Evolutionary conservation across 2,329 filamentous ascomycete species (phyloP).

Genomic region (Aspergillus sp.): DNA sequence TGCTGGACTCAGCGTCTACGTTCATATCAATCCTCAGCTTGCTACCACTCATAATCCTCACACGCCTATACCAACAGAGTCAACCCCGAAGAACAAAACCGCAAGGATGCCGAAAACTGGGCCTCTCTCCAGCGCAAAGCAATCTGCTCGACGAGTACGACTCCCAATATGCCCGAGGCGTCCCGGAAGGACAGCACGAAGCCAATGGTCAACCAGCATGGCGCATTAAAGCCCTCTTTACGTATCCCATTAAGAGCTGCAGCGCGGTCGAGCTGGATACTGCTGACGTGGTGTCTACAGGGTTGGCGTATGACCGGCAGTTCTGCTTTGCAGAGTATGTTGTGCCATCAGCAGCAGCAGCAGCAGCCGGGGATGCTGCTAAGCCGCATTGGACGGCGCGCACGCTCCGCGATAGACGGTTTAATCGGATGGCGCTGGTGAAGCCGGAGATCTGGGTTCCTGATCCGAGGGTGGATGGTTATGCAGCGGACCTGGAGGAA

Average conservation of each 20-base stretch:
- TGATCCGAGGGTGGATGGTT: constrained; percentile 37
- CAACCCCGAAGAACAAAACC: constrained; percentile 16
- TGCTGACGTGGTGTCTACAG: constrained; percentile 57
- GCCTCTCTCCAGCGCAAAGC: constrained; percentile 37
- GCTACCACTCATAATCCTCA: neutral
- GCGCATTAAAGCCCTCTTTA: constrained; percentile 60
- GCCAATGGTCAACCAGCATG: constrained; percentile 31
- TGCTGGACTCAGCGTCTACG: too few species aligned
- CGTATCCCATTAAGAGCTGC: constrained; percentile 81
- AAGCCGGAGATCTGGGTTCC: constrained; percentile 55
- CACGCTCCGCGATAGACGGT: constrained; percentile 35
- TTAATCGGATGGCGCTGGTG: constrained; percentile 61
- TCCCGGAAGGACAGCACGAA: constrained; percentile 22
- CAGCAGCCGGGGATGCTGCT: constrained; percentile 17
- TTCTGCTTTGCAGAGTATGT: constrained; percentile 68
- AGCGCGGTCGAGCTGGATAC: constrained; percentile 62
- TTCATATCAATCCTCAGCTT: too few species aligned
- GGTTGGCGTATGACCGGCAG: constrained; percentile 70
- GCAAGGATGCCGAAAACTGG: constrained; percentile 46
- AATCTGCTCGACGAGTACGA: constrained; percentile 52
- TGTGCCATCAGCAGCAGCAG: constrained; percentile 14
- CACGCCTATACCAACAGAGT: constrained; percentile 1
- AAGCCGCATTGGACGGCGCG: constrained; percentile 39
- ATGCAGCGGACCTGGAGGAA: constrained; percentile 38
- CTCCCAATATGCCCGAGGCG: constrained; percentile 39